Percentiles rank a stretch among this genome's conserved stretches.
These are phyloP conservation scores for Chrysoporthe deuterocubensis DNA, from an alignment of 2,329 filamentous ascomycete species.

Conservation along the genomic window DNA sequence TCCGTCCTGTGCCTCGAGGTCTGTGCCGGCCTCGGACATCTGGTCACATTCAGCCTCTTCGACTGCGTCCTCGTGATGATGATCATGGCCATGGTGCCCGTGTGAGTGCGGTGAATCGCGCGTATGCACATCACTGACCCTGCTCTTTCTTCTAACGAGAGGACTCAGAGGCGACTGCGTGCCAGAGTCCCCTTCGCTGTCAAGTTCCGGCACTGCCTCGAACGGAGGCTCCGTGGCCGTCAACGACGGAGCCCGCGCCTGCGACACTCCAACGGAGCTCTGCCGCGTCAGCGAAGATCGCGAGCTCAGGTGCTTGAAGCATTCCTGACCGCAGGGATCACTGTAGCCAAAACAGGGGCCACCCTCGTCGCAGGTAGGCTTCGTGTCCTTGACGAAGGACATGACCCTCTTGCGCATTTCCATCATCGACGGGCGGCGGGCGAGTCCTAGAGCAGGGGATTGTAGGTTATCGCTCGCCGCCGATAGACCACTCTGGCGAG, in stretches of 20 bases:
- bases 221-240: constrained; percentile 43
- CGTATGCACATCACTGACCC: constrained; percentile 14
- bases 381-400: constrained; percentile 69
- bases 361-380: constrained; percentile 63
- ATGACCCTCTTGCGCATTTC: constrained; percentile 60
- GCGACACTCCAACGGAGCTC: constrained; percentile 39
- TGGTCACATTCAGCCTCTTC: constrained; percentile 32
- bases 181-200: constrained; percentile 25
- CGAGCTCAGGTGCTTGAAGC: constrained; percentile 60
- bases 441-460: constrained; percentile 10
- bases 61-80: constrained; percentile 20
- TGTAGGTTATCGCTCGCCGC: constrained; percentile 37
- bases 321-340: constrained; percentile 68
- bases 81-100: constrained; percentile 25
- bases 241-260: constrained; percentile 32
- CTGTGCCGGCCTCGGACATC: constrained; percentile 39
- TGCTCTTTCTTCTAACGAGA: background rate
- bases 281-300: constrained; percentile 43
- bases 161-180: constrained; percentile 24
- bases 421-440: constrained; percentile 57
- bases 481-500: constrained; percentile 37
- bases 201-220: constrained; percentile 39
- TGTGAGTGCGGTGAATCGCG: constrained; percentile 17
- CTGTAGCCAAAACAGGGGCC: constrained; percentile 68
- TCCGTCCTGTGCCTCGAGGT: constrained; percentile 49